Evolutionary conservation across 1,284 basidiomycete genomes (phyloP).

Genomic region (Crucibulum cyathiforme): DNA sequence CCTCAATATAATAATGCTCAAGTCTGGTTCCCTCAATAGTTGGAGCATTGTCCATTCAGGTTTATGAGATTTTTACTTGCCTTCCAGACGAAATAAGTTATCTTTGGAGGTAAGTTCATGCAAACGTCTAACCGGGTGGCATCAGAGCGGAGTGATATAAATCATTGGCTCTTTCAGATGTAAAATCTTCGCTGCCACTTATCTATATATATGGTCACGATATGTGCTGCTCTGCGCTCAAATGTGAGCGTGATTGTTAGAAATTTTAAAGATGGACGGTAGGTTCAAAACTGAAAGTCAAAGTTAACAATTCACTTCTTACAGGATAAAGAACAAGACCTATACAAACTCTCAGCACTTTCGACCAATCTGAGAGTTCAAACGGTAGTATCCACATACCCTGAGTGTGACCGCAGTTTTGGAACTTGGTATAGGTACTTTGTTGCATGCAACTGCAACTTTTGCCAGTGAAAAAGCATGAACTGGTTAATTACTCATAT

Average conservation of each 20-base stretch:
- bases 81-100: slow-evolving; percentile 5
- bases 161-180: neutral
- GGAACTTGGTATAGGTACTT: too few species aligned
- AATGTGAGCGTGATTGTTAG: slow-evolving; percentile 12
- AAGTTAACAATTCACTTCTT: too few species aligned
- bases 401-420: too few species aligned
- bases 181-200: slow-evolving; percentile 4
- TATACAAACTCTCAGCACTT: too few species aligned
- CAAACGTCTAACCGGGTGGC: neutral
- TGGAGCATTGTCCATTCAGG: slow-evolving; percentile 4
- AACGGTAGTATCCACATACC: too few species aligned
- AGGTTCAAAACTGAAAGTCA: too few species aligned
- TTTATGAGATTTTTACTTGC: slow-evolving; percentile 1
- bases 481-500: too few species aligned
- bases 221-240: slow-evolving; percentile 18
- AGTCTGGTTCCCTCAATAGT: neutral
- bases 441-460: too few species aligned
- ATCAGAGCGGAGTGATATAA: neutral
- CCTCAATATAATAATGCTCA: too few species aligned
- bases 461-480: too few species aligned
- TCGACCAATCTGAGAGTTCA: too few species aligned
- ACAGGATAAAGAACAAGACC: too few species aligned
- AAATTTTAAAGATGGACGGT: neutral
- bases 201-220: slow-evolving; percentile 20
- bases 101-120: slow-evolving; percentile 1